phyloP scores from a whole-genome alignment of 164 flowering plant species.

The Pachysandra terminalis region DNA sequence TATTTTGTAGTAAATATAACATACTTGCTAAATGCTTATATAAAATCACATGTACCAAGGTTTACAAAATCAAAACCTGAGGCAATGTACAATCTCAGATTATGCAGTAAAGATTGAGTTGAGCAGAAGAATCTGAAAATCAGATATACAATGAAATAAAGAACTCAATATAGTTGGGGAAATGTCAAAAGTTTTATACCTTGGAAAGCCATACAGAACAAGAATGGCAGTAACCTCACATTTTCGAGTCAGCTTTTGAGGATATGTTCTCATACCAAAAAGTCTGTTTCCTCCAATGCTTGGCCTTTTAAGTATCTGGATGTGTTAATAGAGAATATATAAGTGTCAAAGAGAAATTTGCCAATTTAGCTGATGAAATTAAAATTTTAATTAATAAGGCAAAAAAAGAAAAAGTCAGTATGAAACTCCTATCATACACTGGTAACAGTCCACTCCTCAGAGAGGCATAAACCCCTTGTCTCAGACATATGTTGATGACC shows the following conservation, averaged over 20 bases:
- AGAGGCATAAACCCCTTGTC: slow-evolving; percentile 94
- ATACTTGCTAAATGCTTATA: no score
- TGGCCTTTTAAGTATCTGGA: slow-evolving; percentile 67
- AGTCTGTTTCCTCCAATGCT: slow-evolving; percentile 62
- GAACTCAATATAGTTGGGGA: neutral
- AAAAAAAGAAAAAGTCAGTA: neutral
- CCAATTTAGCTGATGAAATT: neutral
- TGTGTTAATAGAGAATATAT: neutral
- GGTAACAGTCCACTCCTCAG: slow-evolving; percentile 94
- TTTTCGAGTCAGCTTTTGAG: slow-evolving; percentile 69
- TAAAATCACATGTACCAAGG: no score
- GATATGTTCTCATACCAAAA: slow-evolving; percentile 73
- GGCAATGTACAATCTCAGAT: no score
- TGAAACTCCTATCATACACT: slow-evolving; percentile 50
- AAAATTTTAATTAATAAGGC: neutral
- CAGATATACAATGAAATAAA: neutral
- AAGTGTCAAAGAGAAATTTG: slow-evolving; percentile 1
- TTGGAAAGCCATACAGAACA: slow-evolving; percentile 88
- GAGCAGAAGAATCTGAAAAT: neutral
- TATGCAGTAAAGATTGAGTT: no score
- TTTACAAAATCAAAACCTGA: no score
- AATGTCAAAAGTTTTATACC: slow-evolving; percentile 33
- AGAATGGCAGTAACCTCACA: slow-evolving; percentile 98
- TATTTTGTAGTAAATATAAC: no score
- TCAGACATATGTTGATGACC: slow-evolving; percentile 96